Evolutionary conservation across 371 early-diverging fungal species (phyloP), one percentile per base, ranked within the genome.

Genomic region (Cladochytrium tenue): DNA sequence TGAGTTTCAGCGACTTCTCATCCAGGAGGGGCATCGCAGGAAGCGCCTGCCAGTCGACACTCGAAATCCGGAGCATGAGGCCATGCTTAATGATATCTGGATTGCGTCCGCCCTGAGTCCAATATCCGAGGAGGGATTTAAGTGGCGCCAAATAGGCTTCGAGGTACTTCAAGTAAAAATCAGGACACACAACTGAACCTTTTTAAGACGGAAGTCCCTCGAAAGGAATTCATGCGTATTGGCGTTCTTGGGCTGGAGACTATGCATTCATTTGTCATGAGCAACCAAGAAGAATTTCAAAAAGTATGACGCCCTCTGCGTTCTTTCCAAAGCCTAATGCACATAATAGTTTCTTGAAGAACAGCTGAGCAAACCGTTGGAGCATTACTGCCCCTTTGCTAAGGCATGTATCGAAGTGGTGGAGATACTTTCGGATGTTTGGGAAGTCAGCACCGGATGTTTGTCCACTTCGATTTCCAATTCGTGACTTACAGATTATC

Each of bases 81-180:
- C 66, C 15, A 76, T 84, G 71, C 69, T 91, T 7, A 76, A 83
- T 32, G 86, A 86, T 59, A 75, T 91, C 15, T 89, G 84, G 87
- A 65, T 79, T 32, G 74, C 77, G 3, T 82, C 89, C 1, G 75
- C 74, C 17, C 71, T 88, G n/a, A 72, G 73, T 1, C 72, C 36
- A 4, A 68, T 60, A 15, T 51, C 43, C 2, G 28, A 77, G 20
- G 70, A 77, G 13, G 76, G 76, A n/a, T 68, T 72, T 15, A 85
- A 87, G 74, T 91, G 90, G 90, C 77, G 80, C 62, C 76, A 78
- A 60, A 72, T 91, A 43, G 91, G 91, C 10, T 91, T 91, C 73
- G 77, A 84, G 51, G 90, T 88, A 78, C 66, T 70, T 34, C 26
- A 17, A 5, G 23, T 36, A 2, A 15, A 26, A n/a, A 56, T 34